Base-by-base conservation (phyloP, 2,329 filamentous ascomycete genomes). In the Fusarium sulawesiense region DNA sequence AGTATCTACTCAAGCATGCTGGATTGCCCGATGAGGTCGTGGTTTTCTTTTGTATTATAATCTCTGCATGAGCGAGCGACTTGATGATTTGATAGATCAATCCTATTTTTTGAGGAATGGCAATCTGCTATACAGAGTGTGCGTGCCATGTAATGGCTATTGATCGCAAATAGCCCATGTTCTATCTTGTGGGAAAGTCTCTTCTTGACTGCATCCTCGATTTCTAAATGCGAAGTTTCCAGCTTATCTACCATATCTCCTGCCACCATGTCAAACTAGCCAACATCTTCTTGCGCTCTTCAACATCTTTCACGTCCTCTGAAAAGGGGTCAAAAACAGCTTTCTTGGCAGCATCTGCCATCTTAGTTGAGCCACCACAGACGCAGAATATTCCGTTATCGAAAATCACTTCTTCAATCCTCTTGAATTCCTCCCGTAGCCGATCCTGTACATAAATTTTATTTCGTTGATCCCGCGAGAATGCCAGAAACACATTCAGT, bases 371-470 rank as follows among this genome's bases (percentile, higher is more conserved):
- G 56, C 86, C 88, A 10, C 87, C 87, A 55, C 87, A 89, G 7
- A 89, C 78, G 56, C 81, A 82, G 46, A 89, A 83, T 14, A 86
- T 82, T 32, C 85, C 83, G 5, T 79, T 72, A 23, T 76, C 72
- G 1, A 75, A 58, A 32, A 88, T 78, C 20, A 80, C 57, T 6
- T 63, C 50, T 13, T 77, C 78, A 5, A 82, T 63, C 7, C 60
- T 70, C 23, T 68, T 62, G 4, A 81, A 80, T 44, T 87, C 76
- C 32, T 81, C 78, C 13, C 83, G 82, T 45, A 89, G 80, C 32
- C 85, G 76, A 70, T 88, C 83, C 74, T 89, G 87, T 3, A 89
- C 85, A 71, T 89, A 89, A 32, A 86, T 79, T 73, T 87, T 88
- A 46, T 83, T 78, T 4, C 74, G 72, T 32, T 81, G 78, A 53